phyloP scores from a whole-genome alignment of 2,329 filamentous ascomycete species.

The Xylariaceae sp. region DNA sequence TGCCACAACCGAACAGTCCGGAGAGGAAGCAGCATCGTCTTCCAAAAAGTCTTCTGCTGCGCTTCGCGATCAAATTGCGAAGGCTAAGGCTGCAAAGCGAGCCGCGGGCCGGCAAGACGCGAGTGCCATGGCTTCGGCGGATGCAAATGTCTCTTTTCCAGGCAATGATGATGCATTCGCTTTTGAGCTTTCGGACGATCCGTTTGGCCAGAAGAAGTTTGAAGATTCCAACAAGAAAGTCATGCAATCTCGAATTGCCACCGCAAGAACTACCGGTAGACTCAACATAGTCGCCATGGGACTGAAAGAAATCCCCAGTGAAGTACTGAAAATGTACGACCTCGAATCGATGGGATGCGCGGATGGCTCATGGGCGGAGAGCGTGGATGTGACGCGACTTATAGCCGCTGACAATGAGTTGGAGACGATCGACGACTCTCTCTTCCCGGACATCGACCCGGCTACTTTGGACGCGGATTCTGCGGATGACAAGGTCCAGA shows the following conservation, averaged over 20 bases:
- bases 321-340: conserved; percentile 89
- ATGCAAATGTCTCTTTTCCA: conserved; percentile 37
- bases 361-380: conserved; percentile 78
- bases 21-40: conserved; percentile 30
- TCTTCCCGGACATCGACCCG: conserved; percentile 70
- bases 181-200: conserved; percentile 57
- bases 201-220: conserved; percentile 62
- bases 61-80: conserved; percentile 84
- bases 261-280: conserved; percentile 70
- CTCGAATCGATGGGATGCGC: conserved; percentile 59
- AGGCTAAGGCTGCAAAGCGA: conserved; percentile 77
- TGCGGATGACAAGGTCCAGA: conserved; percentile 62
- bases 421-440: conserved; percentile 61
- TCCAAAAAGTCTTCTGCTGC: conserved; percentile 67
- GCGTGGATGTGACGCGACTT: conserved; percentile 78
- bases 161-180: conserved; percentile 50
- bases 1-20: conserved; percentile 34
- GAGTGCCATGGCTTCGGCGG: conserved; percentile 20
- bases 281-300: conserved; percentile 85
- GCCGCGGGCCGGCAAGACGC: conserved; percentile 41
- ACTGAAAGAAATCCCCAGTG: conserved; percentile 70
- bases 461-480: conserved; percentile 46
- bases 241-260: conserved; percentile 64
- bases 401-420: conserved; percentile 89
- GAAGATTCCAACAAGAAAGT: conserved; percentile 59